These are phyloP conservation scores for Cercospora nicotianae DNA, from an alignment of 2,329 filamentous ascomycete species.

Conservation along the genomic window DNA sequence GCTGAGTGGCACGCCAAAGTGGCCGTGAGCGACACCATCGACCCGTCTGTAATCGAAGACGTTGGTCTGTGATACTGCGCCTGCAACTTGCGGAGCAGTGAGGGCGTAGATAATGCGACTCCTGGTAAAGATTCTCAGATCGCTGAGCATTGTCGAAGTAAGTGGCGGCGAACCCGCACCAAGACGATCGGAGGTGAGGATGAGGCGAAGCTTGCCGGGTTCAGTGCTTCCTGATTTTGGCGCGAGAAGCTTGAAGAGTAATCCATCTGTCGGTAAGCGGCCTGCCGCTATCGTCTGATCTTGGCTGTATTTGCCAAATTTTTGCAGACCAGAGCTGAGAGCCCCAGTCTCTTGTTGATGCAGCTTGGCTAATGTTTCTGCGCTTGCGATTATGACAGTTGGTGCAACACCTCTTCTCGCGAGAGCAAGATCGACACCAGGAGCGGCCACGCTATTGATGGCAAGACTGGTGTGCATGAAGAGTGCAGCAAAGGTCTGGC, in stretches of 20 bases:
- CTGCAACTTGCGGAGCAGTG: constrained; percentile 78
- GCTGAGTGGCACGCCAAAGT: constrained; percentile 81
- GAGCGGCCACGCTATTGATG: constrained; percentile 81
- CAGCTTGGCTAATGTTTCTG: constrained; percentile 68
- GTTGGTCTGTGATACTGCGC: constrained; percentile 82
- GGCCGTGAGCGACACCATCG: constrained; percentile 50
- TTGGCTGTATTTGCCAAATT: constrained; percentile 69
- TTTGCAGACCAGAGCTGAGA: constrained; percentile 60
- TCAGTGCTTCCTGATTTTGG: constrained; percentile 56
- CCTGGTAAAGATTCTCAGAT: constrained; percentile 77
- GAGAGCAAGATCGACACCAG: constrained; percentile 67
- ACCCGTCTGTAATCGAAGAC: constrained; percentile 78
- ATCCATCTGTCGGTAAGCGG: constrained; percentile 67
- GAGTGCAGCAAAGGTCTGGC: constrained; percentile 76
- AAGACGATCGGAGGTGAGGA: constrained; percentile 75
- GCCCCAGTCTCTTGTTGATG: constrained; percentile 62
- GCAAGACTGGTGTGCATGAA: constrained; percentile 83
- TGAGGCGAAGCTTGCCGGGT: constrained; percentile 73
- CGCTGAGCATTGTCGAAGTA: constrained; percentile 69
- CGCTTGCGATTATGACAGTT: constrained; percentile 77
- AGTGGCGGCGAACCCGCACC: constrained; percentile 64
- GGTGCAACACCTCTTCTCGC: constrained; percentile 75
- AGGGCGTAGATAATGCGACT: constrained; percentile 83
- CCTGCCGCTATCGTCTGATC: constrained; percentile 70
- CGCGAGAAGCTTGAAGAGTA: constrained; percentile 63